Evolutionary conservation across 768 basidiomycete genomes (phyloP).

Genomic region (Royoungia palumana): DNA sequence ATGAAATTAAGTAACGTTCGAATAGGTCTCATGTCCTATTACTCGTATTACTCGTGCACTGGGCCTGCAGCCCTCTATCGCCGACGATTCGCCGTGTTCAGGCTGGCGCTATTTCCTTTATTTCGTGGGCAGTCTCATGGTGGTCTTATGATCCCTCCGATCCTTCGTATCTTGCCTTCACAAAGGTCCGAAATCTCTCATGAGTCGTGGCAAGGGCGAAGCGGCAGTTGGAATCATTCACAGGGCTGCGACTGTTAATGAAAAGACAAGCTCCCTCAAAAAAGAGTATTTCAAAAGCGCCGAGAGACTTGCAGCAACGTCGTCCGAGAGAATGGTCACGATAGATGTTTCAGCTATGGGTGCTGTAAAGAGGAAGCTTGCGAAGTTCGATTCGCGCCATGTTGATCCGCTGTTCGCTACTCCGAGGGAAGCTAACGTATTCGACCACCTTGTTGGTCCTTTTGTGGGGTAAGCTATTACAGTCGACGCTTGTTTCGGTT

Average conservation of each 20-base stretch:
- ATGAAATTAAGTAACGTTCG: background rate
- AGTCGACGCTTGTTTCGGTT: background rate
- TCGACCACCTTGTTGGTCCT: slow-evolving; percentile 48
- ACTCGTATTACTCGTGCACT: slow-evolving; percentile 64
- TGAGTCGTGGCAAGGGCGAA: slow-evolving; percentile 11
- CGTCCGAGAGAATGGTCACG: slow-evolving; percentile 7
- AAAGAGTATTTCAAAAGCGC: slow-evolving; percentile 12
- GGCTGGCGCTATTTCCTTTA: slow-evolving; percentile 20
- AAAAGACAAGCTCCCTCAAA: slow-evolving; percentile 5
- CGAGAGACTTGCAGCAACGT: background rate
- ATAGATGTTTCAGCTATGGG: slow-evolving; percentile 36
- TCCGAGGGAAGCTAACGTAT: slow-evolving; percentile 43
- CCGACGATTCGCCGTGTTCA: too few relatives aligned
- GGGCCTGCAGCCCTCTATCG: slow-evolving; percentile 46
- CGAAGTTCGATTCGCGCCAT: slow-evolving; percentile 38
- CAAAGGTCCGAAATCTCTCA: slow-evolving; percentile 14
- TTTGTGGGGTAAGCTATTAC: slow-evolving; percentile 42
- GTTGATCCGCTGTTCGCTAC: slow-evolving; percentile 50
- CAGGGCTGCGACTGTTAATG: slow-evolving; percentile 15
- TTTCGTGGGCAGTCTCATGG: slow-evolving; percentile 6
- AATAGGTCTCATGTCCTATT: slow-evolving; percentile 67
- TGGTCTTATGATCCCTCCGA: slow-evolving; percentile 11
- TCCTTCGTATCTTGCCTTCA: slow-evolving; percentile 17
- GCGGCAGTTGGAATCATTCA: slow-evolving; percentile 15
- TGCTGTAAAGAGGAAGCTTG: slow-evolving; percentile 40